Conservation (phyloP, 2,329 filamentous ascomycete species). For the Aspergillus versicolor region DNA sequence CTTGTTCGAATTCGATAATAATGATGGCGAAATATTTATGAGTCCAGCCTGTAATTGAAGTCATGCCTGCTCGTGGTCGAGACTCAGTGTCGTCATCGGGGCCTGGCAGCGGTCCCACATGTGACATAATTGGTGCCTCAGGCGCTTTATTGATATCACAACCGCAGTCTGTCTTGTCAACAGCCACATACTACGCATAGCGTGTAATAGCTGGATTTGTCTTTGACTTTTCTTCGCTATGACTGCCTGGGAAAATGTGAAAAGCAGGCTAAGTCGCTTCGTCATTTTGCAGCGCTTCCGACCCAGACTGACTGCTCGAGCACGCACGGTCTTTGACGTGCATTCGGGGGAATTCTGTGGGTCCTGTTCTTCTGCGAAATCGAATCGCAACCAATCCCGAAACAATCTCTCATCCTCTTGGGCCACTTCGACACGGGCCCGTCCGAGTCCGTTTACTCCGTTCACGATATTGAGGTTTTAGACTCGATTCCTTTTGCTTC, state of each 20-base stretch:
- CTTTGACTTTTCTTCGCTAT: not conserved
- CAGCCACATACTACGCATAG: not conserved
- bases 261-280: not conserved
- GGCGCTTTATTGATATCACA: not conserved
- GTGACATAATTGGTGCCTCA: conserved; percentile 7
- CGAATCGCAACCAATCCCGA: conserved; percentile 2
- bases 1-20: not conserved
- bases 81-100: not conserved
- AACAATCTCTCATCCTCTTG: not conserved
- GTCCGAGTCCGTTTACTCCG: not conserved
- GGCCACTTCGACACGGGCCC: not conserved
- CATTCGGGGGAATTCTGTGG: conserved; percentile 14
- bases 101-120: conserved; percentile 1
- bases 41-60: not conserved
- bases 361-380: not conserved
- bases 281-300: not conserved
- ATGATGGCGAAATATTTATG: not conserved
- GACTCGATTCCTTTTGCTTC: conserved; percentile 5
- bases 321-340: not conserved
- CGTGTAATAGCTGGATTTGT: not conserved
- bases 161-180: not conserved
- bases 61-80: conserved; percentile 1
- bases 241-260: not conserved
- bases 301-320: not conserved
- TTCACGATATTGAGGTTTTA: not conserved